phyloP scores from a whole-genome alignment of 1,139 yeast species.

The Blastobotrys arbuscula region DNA sequence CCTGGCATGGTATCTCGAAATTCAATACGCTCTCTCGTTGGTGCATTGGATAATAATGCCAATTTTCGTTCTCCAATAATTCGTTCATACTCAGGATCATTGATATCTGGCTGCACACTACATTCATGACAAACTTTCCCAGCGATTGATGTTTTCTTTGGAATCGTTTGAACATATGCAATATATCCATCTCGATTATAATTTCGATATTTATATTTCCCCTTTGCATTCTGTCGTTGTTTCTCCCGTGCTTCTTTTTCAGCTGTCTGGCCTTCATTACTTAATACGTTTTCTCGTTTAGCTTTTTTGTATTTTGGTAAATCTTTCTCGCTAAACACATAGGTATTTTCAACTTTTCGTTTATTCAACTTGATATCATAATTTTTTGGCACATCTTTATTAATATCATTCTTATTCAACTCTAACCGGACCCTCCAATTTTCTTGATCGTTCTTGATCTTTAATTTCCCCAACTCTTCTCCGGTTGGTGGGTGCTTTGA shows the following conservation, averaged over 20 bases:
- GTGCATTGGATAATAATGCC: constrained; percentile 33
- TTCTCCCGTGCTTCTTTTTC: constrained; percentile 75
- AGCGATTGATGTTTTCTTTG: constrained; percentile 69
- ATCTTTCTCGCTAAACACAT: constrained; percentile 86
- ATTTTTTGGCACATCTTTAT: constrained; percentile 64
- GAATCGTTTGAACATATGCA: constrained; percentile 30
- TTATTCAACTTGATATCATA: constrained; percentile 76
- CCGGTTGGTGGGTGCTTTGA: constrained; percentile 56
- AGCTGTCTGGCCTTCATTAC: constrained; percentile 7
- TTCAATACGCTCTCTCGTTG: constrained; percentile 67
- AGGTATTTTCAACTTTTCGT: constrained; percentile 72
- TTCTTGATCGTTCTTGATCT: constrained; percentile 43
- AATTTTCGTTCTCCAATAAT: constrained; percentile 50
- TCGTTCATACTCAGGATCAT: constrained; percentile 62
- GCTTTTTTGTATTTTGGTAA: constrained; percentile 51
- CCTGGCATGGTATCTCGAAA: constrained; percentile 82
- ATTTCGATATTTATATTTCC: constrained; percentile 2
- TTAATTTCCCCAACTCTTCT: constrained; percentile 73
- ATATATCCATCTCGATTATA: constrained; percentile 16
- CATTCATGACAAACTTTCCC: constrained; percentile 95
- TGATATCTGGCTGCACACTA: constrained; percentile 72
- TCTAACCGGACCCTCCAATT: constrained; percentile 34
- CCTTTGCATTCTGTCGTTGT: constrained; percentile 30
- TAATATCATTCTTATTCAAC: constrained; percentile 38
- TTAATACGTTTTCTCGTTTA: constrained; percentile 6